Evolutionary conservation across 305 asterid genomes (phyloP).

Genomic region (Galium porrigens): DNA sequence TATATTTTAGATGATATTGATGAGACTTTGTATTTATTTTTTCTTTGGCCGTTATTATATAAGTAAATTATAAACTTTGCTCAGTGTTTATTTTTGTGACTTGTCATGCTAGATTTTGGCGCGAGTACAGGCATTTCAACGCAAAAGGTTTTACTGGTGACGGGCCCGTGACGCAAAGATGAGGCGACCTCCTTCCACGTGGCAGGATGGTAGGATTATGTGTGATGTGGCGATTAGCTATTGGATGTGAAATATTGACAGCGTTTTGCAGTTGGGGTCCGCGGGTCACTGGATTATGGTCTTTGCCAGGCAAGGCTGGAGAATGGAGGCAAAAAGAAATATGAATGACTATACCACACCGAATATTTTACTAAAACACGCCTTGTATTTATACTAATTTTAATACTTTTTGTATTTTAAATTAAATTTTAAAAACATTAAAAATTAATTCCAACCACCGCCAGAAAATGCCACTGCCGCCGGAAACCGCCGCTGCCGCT

Average conservation of each 20-base stretch:
- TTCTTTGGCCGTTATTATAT: neutral
- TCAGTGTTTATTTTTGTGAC: conserved; percentile 8
- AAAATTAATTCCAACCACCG: no score
- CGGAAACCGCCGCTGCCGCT: no score
- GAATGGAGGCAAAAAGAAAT: neutral
- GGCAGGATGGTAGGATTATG: neutral
- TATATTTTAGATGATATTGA: no score
- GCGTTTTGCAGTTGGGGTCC: neutral
- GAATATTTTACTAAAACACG: no score
- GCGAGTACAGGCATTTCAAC: conserved; percentile 22
- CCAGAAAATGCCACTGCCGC: no score
- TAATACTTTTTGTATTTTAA: no score
- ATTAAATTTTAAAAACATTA: no score
- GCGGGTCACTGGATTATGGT: neutral
- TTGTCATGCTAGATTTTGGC: conserved; percentile 21
- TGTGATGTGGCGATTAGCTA: neutral
- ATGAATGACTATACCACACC: no score
- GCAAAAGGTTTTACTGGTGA: neutral
- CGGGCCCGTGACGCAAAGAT: neutral
- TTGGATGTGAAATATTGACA: neutral
- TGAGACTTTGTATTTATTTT: no score
- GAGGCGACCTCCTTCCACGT: neutral
- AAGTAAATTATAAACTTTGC: neutral
- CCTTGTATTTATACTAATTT: no score
- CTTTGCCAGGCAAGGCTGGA: neutral